Percentiles rank a stretch among this genome's conserved stretches.
Evolutionary conservation across 306 rosid species (phyloP).

Genomic region (Quercus ilex): DNA sequence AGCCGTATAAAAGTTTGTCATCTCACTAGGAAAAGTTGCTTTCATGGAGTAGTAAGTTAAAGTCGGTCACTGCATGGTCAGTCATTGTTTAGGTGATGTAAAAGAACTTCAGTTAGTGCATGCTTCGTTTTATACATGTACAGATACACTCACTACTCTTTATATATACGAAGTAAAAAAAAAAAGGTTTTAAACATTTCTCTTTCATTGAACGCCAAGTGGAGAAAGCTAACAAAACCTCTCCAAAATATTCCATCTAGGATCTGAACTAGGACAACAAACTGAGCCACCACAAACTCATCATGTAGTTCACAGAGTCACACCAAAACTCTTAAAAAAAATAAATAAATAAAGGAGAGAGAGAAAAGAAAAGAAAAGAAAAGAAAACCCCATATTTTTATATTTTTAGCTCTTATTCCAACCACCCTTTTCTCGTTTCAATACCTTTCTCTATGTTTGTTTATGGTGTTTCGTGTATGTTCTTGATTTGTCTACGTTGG

Average conservation of each 20-base stretch:
- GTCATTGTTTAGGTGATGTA: neutral
- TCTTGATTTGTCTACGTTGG: constrained; percentile 59
- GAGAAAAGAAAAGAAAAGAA: neutral
- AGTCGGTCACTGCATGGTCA: too few relatives aligned
- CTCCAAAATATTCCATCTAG: constrained; percentile 9
- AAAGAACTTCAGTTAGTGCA: constrained; percentile 16
- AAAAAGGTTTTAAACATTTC: neutral
- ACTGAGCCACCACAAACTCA: neutral
- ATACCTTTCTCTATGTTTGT: constrained; percentile 22
- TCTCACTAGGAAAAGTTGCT: neutral
- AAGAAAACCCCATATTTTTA: constrained; percentile 17
- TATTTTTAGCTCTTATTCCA: constrained; percentile 36
- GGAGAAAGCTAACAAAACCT: constrained; percentile 9
- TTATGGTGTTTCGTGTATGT: constrained; percentile 40
- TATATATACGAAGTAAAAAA: too few relatives aligned
- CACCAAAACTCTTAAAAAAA: too few relatives aligned
- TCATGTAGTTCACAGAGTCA: constrained; percentile 1
- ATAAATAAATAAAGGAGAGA: too few relatives aligned
- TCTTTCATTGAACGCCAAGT: constrained; percentile 15
- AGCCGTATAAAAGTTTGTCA: constrained; percentile 3
- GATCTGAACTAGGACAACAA: constrained; percentile 22
- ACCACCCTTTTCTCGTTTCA: constrained; percentile 27
- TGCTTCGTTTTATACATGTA: constrained; percentile 11
- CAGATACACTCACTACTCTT: neutral
- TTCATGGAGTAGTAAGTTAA: neutral